A percentile compares a stretch with the other conserved stretches of the same genome.
These are phyloP conservation scores for Nitzschia putrida DNA, from an alignment of 108 stramenopile species.

Conservation along the genomic window DNA sequence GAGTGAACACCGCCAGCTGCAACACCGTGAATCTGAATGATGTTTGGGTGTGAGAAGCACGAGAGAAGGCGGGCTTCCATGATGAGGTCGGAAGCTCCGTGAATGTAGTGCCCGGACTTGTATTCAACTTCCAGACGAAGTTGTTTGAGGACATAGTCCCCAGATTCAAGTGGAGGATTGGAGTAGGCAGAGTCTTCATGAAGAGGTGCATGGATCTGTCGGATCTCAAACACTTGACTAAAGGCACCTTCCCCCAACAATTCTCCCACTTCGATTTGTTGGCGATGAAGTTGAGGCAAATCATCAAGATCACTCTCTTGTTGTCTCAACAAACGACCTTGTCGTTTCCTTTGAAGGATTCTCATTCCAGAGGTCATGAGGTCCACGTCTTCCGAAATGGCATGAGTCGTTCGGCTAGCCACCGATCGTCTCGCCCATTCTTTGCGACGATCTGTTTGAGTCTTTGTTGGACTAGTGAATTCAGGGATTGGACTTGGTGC, in stretches of 20 bases:
- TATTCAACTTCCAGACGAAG: constrained; percentile 30
- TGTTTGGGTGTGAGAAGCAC: constrained; percentile 69
- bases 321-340: no score
- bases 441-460: no score
- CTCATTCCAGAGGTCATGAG: no score
- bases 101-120: constrained; percentile 34
- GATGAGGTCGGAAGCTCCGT: constrained; percentile 69
- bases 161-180: neutral
- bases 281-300: constrained; percentile 33
- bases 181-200: constrained; percentile 15
- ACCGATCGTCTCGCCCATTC: no score
- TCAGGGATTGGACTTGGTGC: no score
- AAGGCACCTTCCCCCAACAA: constrained; percentile 59
- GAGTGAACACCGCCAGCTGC: constrained; percentile 48
- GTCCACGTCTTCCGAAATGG: no score
- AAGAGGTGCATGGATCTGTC: constrained; percentile 8
- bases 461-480: no score
- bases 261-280: constrained; percentile 37
- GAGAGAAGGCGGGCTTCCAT: constrained; percentile 75
- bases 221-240: constrained; percentile 46
- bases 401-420: no score
- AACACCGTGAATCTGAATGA: constrained; percentile 64
- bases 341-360: no score
- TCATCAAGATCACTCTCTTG: neutral
- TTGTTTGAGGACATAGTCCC: constrained; percentile 72